Base-by-base conservation (phyloP, 2,329 filamentous ascomycete species). In the Fusarium nisikadoi region DNA sequence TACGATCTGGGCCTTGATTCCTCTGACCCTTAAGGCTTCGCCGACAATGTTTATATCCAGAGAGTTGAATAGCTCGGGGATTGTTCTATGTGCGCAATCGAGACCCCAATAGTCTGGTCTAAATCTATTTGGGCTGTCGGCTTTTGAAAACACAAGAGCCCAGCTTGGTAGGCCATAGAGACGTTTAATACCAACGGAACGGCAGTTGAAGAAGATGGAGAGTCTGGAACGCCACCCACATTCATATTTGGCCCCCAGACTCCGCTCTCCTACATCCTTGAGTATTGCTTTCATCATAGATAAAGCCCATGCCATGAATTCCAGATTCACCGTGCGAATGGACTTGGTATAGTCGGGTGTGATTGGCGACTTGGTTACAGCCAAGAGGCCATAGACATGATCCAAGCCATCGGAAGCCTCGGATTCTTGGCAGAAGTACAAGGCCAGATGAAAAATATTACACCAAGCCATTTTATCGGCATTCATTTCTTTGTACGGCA, bases 221-320 rank as follows among this genome's bases (percentile, higher is more conserved):
- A 50, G 14, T n/a, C 10, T 3, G 11, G 3, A n/a, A 5, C 13
- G 20, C 20, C 20, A 41, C 6, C 14, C 3, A 6, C 14, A 12
- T 14, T n/a, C 19, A 3, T 8, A 0, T 7, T 2, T 2, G 17
- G 17, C 10, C 36, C 19, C 36, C 36, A 9, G 12, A 20, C 12
- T 38, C 36, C 19, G 1, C 9, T 19, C 2, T 13, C 3, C 8
- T 7, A 10, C 5, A 3, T n/a, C 1, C 3, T 19, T 1, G 2
- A 3, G 27, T 7, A 47, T 7, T 14, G 3, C 20, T 4, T 41
- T 31, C 27, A 14, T 57, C 6, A 8, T 16, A 1, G 31, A 1
- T 4, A 61, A 14, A 13, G 19, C 20, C 46, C 36, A 41, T 2
- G 27, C 1, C 17, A 13, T n/a, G 31, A 53, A 46, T 6, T n/a